phyloP scores from a whole-genome alignment of 164 flowering plant genomes.

The Berberis thunbergii region DNA sequence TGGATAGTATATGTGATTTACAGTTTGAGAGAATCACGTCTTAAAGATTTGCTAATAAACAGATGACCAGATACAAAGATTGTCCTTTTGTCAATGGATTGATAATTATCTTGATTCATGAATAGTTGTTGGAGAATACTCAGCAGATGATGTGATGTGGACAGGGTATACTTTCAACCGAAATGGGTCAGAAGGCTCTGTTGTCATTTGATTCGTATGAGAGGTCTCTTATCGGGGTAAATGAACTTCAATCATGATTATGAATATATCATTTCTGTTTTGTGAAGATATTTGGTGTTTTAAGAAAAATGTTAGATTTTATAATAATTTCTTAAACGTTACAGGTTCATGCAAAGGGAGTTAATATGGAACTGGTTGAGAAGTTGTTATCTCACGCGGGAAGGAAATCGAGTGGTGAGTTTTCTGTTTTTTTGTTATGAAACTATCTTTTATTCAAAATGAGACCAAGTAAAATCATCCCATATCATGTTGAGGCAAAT shows the following conservation, averaged over 20 bases:
- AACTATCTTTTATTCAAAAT: not conserved
- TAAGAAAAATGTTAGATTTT: not conserved
- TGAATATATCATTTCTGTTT: not conserved
- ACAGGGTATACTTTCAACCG: conserved; percentile 91
- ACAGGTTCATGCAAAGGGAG: conserved; percentile 87
- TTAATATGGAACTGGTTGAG: conserved; percentile 54
- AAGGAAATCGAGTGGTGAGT: conserved; percentile 48
- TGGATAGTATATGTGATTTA: too few relatives aligned
- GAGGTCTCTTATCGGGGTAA: conserved; percentile 78
- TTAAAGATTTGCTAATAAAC: too few relatives aligned
- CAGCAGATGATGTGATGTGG: conserved; percentile 4
- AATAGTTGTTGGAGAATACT: not conserved
- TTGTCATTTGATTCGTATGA: conserved; percentile 57
- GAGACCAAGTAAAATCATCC: too few relatives aligned
- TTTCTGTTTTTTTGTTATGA: not conserved
- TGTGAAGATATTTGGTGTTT: not conserved
- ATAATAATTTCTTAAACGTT: conserved; percentile 3
- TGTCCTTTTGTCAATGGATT: too few relatives aligned
- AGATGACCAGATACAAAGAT: too few relatives aligned
- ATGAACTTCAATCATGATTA: not conserved
- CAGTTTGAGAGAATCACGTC: too few relatives aligned
- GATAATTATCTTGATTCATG: not conserved
- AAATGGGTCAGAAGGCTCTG: conserved; percentile 65
- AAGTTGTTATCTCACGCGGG: conserved; percentile 41
- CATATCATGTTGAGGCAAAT: too few relatives aligned